Percentiles rank a stretch among this genome's conserved stretches.
These are phyloP conservation scores for Vaccinium corymbosum DNA, from an alignment of 148 eudicot species.

Conservation along the genomic window DNA sequence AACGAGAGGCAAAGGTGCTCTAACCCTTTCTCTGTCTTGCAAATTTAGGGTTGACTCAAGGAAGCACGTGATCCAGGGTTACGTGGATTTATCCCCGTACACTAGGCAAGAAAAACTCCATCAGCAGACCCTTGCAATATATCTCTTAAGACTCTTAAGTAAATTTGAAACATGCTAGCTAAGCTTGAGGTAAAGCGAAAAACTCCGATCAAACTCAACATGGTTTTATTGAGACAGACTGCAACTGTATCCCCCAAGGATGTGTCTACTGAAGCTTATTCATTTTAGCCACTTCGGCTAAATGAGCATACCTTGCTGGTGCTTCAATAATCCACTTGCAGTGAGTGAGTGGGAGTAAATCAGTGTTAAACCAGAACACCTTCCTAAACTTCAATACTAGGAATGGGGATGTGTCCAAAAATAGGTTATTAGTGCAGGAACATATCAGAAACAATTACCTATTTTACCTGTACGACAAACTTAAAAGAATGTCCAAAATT, in stretches of 20 bases:
- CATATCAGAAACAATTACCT: neutral
- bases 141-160: neutral
- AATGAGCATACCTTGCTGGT: neutral
- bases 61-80: too few species aligned
- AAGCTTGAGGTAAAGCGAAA: neutral
- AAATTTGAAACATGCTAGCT: neutral
- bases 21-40: too few species aligned
- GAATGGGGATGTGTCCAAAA: neutral
- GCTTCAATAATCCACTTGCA: neutral
- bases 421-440: neutral
- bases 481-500: too few species aligned
- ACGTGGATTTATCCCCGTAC: too few species aligned
- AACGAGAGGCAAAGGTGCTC: too few species aligned
- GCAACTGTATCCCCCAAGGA: neutral
- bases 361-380: neutral
- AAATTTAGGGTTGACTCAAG: too few species aligned
- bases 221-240: neutral
- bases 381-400: neutral
- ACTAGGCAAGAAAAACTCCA: neutral
- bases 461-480: neutral
- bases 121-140: neutral
- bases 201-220: neutral
- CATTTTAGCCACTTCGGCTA: neutral
- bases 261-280: neutral
- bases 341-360: neutral